Base-by-base conservation (phyloP, 148 eudicot genomes). In the Agrostemma githago region DNA sequence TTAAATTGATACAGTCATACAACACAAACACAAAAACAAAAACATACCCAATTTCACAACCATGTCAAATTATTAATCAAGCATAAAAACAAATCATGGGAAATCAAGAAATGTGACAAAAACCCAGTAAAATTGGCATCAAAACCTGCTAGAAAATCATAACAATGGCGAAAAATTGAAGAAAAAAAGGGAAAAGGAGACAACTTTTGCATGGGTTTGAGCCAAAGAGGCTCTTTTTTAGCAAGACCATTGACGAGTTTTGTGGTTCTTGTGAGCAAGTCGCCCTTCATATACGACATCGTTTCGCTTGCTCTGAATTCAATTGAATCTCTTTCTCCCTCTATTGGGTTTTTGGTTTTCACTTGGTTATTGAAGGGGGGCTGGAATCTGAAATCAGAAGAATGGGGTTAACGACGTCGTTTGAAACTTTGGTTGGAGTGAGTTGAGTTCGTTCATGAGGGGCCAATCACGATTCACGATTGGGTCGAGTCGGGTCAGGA, bases 271-370 rank as follows among this genome's bases (percentile, higher is more conserved):
- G 87, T 79, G 10, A 93, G 89, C 80, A 93, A 76, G 73, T 93
- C 89, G 4, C 97, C 98, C 80, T 75, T 88, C 94, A 91, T 89
- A 72, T 84, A 89, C 80, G 96, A 89, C 98, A 93, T 93, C 68
- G 57, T 79, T 58, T 62, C 46, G 21, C 64, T 58, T 17, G 40
- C 11, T 61, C 38, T 6, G 11, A 2, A 34, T 62, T 37, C 15
- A 19, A 26, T 62, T 37, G 41, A 26, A 34, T 62, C 37, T 20
- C 37, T 56, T 15, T n/a, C 20, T n/a, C 17, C 5, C 61, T 58
- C 61, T 16, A 60, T 14, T 60, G 64, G 20, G 9, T n/a, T 60
- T 19, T 60, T 60, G 64, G 8, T 60, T 60, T 60, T 17, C 64
- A 60, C 64, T 60, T 8, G 64, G 38, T 59, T 59, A 16, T 26